Evolutionary conservation across 345 rosid genomes (phyloP).

Genomic region (Anastatica hierochuntica): DNA sequence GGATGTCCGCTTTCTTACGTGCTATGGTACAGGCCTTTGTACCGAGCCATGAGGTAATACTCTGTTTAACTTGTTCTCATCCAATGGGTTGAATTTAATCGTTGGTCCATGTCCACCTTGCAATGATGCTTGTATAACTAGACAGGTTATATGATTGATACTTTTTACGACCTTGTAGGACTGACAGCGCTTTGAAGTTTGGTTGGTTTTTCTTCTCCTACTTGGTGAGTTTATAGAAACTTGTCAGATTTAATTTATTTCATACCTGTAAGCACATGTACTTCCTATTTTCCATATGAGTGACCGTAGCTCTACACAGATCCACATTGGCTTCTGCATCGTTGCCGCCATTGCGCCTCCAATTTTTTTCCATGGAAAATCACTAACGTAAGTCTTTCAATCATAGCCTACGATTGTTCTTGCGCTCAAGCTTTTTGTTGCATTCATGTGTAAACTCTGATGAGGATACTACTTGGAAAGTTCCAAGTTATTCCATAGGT

Average conservation of each 20-base stretch:
- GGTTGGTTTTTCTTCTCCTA: slow-evolving; percentile 94
- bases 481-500: slow-evolving; percentile 2
- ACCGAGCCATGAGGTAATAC: slow-evolving; percentile 82
- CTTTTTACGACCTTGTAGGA: slow-evolving; percentile 59
- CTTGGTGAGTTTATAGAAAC: slow-evolving; percentile 47
- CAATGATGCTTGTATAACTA: no score
- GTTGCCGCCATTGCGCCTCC: slow-evolving; percentile 99
- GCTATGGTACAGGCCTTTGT: slow-evolving; percentile 95
- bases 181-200: slow-evolving; percentile 93
- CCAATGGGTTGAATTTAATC: no score
- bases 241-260: no score
- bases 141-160: no score
- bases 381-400: slow-evolving; percentile 73
- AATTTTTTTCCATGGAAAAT: slow-evolving; percentile 79
- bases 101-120: no score
- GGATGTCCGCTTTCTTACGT: slow-evolving; percentile 89
- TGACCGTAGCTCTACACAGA: slow-evolving; percentile 34
- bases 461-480: not conserved
- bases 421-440: not conserved
- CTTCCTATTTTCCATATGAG: not conserved
- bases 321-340: slow-evolving; percentile 87
- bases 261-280: not conserved
- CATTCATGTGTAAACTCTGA: no score
- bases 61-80: not conserved
- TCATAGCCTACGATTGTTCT: not conserved